Evolutionary conservation across 305 asterid species (phyloP), one percentile per base, ranked within the genome.

Genomic region (Coffea humblotiana): DNA sequence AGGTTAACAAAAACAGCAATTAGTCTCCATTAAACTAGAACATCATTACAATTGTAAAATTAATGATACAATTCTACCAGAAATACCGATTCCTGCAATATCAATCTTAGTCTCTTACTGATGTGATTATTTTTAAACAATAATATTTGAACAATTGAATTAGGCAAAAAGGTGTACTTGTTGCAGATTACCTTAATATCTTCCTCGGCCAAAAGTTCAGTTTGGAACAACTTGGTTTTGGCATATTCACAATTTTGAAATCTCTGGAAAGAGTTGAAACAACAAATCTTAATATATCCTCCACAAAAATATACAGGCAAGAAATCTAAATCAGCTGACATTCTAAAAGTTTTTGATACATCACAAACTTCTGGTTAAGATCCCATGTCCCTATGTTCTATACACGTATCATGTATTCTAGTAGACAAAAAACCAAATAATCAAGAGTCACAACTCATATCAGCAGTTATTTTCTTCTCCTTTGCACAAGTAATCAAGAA

Each of bases 191-290:
- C 99, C 96, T 91, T 88, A 25, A 95, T 87, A 79, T 80, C 75
- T 78, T 92, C 92, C 77, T 91, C 95, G 61, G 98, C 90, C n/a
- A 79, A 84, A 88, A 95, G 97, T 82, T 91, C 95, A 74, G 99
- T 95, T 78, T 90, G 87, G 84, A 90, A 89, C 89, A 95, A 82
- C 89, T 85, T 92, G 67, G 91, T 90, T 84, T 90, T 88, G n/a
- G 91, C 93, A 78, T 89, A 88, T 80, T 92, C 92, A 79, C 91
- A 86, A 82, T 88, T 92, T 88, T 93, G 97, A 86, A 95, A 95
- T 88, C 88, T 91, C 99, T 95, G 92, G 45, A 76, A 85, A 72
- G 47, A 84, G 61, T 54, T 78, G 80, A 66, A 51, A 65, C 13
- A 70, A 78, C 67, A 72, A 80, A 76, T 61, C 23, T 71, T 78